A percentile compares a stretch with the other conserved stretches of the same genome.
These are phyloP conservation scores for Teratosphaeria nubilosa DNA, from an alignment of 2,329 filamentous ascomycete species.

Conservation along the genomic window DNA sequence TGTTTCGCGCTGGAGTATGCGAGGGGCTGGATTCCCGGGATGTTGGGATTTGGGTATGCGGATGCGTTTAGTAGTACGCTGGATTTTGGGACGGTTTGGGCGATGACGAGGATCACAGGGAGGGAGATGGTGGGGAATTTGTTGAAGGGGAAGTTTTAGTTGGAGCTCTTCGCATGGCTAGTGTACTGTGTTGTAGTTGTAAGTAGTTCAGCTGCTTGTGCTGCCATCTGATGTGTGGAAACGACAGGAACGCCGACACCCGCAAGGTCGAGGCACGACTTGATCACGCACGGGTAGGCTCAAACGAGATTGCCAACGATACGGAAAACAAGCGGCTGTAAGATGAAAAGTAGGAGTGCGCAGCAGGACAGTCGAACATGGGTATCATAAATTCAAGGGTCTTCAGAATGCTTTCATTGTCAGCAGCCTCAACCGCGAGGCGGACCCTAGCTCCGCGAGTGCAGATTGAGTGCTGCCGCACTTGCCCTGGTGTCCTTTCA, in stretches of 20 bases:
- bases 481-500: neutral
- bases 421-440: neutral
- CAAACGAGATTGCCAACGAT: neutral
- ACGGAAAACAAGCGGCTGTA: neutral
- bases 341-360: neutral
- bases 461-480: neutral
- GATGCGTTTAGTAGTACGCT: constrained; percentile 72
- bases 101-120: constrained; percentile 63
- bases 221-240: neutral
- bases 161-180: neutral
- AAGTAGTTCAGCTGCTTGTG: neutral
- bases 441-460: neutral
- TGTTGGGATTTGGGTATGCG: constrained; percentile 83
- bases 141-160: constrained; percentile 56
- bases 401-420: neutral
- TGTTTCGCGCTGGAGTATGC: constrained; percentile 81
- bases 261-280: neutral
- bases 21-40: constrained; percentile 81
- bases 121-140: constrained; percentile 68
- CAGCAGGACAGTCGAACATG: neutral
- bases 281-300: neutral
- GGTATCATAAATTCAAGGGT: neutral
- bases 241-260: neutral
- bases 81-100: constrained; percentile 76
- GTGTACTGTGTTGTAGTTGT: neutral